phyloP scores from a whole-genome alignment of 2,329 filamentous ascomycete species.

The Furcasterigmium furcatum region DNA sequence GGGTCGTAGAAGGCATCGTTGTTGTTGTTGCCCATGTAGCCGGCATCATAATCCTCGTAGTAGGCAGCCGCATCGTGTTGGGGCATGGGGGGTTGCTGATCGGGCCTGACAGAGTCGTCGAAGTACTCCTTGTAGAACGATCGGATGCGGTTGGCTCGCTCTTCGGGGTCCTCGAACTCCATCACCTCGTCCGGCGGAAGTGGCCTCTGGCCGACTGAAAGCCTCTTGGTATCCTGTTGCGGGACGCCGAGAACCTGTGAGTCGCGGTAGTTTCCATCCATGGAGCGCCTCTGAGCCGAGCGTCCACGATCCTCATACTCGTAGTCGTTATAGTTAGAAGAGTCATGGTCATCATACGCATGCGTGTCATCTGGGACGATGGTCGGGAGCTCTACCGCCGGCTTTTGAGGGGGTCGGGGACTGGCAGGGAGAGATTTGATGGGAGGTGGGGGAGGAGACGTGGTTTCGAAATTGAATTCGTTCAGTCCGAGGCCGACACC shows the following conservation, averaged over 20 bases:
- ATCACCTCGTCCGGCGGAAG: constrained; percentile 80
- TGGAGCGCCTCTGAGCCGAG: constrained; percentile 21
- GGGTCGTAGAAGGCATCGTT: constrained; percentile 64
- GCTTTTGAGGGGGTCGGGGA: constrained; percentile 27
- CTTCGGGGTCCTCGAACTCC: constrained; percentile 84
- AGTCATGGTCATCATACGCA: constrained; percentile 12
- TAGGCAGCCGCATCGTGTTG: constrained; percentile 38
- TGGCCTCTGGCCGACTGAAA: constrained; percentile 76
- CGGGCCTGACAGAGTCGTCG: constrained; percentile 58
- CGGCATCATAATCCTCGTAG: constrained; percentile 72
- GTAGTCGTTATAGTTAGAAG: constrained; percentile 9
- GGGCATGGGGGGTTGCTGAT: constrained; percentile 4
- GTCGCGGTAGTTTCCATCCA: constrained; percentile 20
- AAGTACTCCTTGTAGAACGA: constrained; percentile 99
- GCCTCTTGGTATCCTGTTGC: constrained; percentile 49
- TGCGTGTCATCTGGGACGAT: constrained; percentile 28
- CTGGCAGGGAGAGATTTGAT: constrained; percentile 22
- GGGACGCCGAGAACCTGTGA: constrained; percentile 49
- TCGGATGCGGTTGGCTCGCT: constrained; percentile 91
- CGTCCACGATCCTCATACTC: constrained; percentile 32
- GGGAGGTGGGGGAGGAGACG: not conserved
- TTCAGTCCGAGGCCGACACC: constrained; percentile 14
- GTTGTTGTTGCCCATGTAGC: constrained; percentile 51
- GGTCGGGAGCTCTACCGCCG: constrained; percentile 5
- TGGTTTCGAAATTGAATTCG: constrained; percentile 13